Conservation (phyloP, 2,329 filamentous ascomycete species). For the Botrytis squamosa region DNA sequence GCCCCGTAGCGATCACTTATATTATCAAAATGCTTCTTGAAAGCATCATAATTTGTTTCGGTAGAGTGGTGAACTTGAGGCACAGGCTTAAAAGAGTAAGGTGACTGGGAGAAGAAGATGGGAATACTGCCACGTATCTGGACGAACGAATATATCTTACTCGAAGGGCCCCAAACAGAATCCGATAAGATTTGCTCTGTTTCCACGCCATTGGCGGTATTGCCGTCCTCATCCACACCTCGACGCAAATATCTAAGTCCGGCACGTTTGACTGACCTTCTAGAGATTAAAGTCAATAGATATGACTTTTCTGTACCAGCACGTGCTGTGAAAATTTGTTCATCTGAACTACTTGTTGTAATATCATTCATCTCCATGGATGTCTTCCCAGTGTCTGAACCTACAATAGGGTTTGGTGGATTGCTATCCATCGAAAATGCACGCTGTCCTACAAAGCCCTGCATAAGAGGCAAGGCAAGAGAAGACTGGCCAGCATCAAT, state of each 20-base stretch:
- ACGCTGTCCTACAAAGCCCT: conserved; percentile 89
- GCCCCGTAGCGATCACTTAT: conserved; percentile 69
- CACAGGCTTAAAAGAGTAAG: conserved; percentile 87
- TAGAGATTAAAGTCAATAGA: conserved; percentile 86
- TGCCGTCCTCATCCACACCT: conserved; percentile 85
- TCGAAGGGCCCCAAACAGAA: conserved; percentile 59
- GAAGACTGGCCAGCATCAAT: conserved; percentile 68
- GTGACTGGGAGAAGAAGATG: conserved; percentile 90
- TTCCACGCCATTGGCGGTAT: conserved; percentile 87
- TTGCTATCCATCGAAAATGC: conserved; percentile 70
- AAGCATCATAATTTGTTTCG: conserved; percentile 74
- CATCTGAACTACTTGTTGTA: conserved; percentile 32
- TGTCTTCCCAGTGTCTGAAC: conserved; percentile 49
- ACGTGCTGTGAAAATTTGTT: conserved; percentile 22
- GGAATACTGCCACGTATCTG: conserved; percentile 91
- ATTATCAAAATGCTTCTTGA: conserved; percentile 74
- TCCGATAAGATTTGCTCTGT: conserved; percentile 89
- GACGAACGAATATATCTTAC: conserved; percentile 75
- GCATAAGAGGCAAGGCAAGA: conserved; percentile 79
- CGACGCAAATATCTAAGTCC: conserved; percentile 87
- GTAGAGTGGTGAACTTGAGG: conserved; percentile 79
- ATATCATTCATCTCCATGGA: conserved; percentile 44
- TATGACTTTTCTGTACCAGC: conserved; percentile 30
- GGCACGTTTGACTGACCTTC: conserved; percentile 80
- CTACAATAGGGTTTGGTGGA: conserved; percentile 46